These are phyloP conservation scores for Fraxinus anomala DNA, from an alignment of 257 asterid genomes.

Conservation along the genomic window DNA sequence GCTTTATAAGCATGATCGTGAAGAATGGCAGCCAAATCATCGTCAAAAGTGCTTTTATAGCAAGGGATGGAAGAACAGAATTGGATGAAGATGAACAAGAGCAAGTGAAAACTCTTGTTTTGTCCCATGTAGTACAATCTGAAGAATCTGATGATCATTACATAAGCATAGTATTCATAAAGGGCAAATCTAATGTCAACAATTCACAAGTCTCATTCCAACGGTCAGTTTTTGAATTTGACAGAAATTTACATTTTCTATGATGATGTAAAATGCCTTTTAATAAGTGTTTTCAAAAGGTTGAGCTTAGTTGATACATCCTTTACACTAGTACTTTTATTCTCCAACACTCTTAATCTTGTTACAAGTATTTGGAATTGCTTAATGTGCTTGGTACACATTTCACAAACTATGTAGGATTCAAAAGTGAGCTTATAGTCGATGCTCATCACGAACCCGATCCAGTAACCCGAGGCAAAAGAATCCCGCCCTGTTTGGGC, in stretches of 20 bases:
- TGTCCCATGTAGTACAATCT: slow-evolving; percentile 31
- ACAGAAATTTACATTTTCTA: background rate
- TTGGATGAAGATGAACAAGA: slow-evolving; percentile 37
- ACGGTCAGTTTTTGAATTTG: slow-evolving; percentile 16
- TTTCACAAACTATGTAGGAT: too few relatives aligned
- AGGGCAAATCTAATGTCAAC: background rate
- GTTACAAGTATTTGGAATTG: too few relatives aligned
- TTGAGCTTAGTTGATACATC: too few relatives aligned
- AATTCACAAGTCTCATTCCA: background rate
- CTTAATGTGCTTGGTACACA: too few relatives aligned
- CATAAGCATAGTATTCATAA: slow-evolving; percentile 8
- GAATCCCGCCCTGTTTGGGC: too few relatives aligned
- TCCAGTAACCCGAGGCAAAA: too few relatives aligned
- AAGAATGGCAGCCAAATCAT: slow-evolving; percentile 54
- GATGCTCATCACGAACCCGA: too few relatives aligned
- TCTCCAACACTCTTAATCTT: too few relatives aligned
- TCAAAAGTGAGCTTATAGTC: too few relatives aligned
- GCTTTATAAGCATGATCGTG: slow-evolving; percentile 56
- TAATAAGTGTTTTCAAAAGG: too few relatives aligned
- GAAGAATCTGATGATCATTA: slow-evolving; percentile 18
- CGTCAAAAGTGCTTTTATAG: slow-evolving; percentile 33
- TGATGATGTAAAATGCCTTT: slow-evolving; percentile 10
- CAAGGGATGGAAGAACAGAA: slow-evolving; percentile 32
- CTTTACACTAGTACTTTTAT: too few relatives aligned
- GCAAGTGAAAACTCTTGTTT: slow-evolving; percentile 26